Percentiles rank a stretch among this genome's conserved stretches.
phyloP scores from a whole-genome alignment of 495 filamentous ascomycete genomes.

The Rhypophila decipiens region DNA sequence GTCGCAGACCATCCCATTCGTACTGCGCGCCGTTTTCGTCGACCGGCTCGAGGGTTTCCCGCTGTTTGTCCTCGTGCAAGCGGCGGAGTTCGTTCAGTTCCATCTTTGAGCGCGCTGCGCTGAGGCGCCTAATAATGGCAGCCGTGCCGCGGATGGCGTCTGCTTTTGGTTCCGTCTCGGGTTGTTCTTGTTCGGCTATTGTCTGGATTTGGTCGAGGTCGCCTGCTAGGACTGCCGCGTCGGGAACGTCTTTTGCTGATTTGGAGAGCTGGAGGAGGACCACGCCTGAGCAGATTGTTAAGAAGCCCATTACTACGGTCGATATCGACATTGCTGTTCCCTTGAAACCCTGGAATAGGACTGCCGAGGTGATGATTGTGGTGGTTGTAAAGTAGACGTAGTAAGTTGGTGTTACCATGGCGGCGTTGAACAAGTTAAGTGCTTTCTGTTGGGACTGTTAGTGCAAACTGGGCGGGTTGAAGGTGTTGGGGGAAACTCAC shows the following conservation, averaged over 20 bases:
- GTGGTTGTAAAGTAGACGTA: conserved; percentile 96
- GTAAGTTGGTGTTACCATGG: conserved; percentile 94
- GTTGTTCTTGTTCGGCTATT: conserved; percentile 88
- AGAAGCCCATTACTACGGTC: conserved; percentile 88
- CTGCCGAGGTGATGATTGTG: conserved; percentile 87
- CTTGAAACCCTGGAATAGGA: conserved; percentile 93
- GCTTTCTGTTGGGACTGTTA: conserved; percentile 72
- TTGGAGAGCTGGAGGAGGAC: conserved; percentile 96
- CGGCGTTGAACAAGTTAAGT: conserved; percentile 93
- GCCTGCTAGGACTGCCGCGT: conserved; percentile 85
- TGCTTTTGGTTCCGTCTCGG: conserved; percentile 91
- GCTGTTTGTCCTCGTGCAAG: conserved; percentile 67
- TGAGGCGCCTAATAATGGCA: conserved; percentile 81
- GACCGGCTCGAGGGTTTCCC: conserved; percentile 66
- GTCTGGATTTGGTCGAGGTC: conserved; percentile 93
- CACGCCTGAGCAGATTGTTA: conserved; percentile 93
- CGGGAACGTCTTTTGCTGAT: conserved; percentile 93
- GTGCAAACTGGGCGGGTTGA: conserved; percentile 1
- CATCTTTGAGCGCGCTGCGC: conserved; percentile 65
- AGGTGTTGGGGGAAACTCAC: conserved; percentile 47
- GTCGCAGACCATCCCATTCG: conserved; percentile 90
- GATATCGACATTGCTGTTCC: conserved; percentile 73
- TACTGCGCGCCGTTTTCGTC: conserved; percentile 58
- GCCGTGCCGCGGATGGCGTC: conserved; percentile 92
- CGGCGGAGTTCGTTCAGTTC: conserved; percentile 76